Conservation (phyloP, 2,329 filamentous ascomycete genomes). For the Lecanicillium sp. region DNA sequence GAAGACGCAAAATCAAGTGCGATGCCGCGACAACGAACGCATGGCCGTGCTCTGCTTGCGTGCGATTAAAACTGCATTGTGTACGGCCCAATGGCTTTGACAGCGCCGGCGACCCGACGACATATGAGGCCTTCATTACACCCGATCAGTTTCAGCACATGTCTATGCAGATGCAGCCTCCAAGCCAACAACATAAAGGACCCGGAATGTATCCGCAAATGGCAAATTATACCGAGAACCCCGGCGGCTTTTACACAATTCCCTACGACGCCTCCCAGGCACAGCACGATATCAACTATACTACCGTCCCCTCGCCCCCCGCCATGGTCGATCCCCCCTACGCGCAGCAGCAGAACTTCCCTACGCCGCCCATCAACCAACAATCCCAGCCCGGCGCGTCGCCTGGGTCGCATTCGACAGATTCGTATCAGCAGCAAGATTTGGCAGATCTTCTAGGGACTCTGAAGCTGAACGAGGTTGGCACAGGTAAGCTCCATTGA, state of each 20-base stretch:
- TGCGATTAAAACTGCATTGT: constrained; percentile 86
- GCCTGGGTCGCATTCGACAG: constrained; percentile 49
- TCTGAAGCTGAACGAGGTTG: constrained; percentile 79
- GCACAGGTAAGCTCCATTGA: constrained; percentile 58
- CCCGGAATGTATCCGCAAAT: constrained; percentile 43
- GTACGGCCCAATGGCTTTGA: constrained; percentile 77
- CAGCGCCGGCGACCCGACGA: constrained; percentile 33
- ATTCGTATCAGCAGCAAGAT: constrained; percentile 63
- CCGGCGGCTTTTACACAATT: constrained; percentile 40
- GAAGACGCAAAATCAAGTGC: constrained; percentile 95
- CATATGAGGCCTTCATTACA: constrained; percentile 27
- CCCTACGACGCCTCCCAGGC: constrained; percentile 40
- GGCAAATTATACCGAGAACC: constrained; percentile 40
- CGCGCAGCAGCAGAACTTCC: constrained; percentile 43
- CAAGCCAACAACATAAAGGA: constrained; percentile 33
- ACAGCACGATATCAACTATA: constrained; percentile 48
- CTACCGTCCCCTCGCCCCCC: constrained; percentile 42
- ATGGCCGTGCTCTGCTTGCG: constrained; percentile 94
- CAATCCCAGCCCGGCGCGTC: constrained; percentile 29
- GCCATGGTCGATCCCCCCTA: constrained; percentile 47
- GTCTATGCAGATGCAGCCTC: constrained; percentile 41
- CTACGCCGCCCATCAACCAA: constrained; percentile 41
- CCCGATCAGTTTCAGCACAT: constrained; percentile 42
- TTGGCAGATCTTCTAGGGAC: constrained; percentile 78
- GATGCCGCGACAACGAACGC: constrained; percentile 95